Evolutionary conservation across 2,329 filamentous ascomycete species (phyloP), one percentile per base, ranked within the genome.

Genomic region (Sporothrix variecibatus): DNA sequence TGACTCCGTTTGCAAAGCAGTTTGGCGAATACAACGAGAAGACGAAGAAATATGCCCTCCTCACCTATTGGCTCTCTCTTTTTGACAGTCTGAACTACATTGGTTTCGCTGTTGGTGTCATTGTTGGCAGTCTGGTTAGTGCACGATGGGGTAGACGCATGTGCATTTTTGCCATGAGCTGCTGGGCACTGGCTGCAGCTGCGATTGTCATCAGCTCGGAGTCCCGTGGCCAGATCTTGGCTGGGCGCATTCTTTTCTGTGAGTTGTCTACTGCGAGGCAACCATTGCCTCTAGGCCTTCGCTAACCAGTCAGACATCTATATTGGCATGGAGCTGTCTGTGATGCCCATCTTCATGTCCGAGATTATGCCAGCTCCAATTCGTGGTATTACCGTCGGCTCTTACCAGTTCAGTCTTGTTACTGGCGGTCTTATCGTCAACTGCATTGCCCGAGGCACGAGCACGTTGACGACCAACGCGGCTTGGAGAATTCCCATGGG

Each of bases 311-410:
- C 4, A 58, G 53, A 58, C 15, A 64, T 49, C 26, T 51, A 31
- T 17, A 40, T 73, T 38, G 72, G 72, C 46, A 34, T 64, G 60
- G 60, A 64, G 20, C 31, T 64, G 28, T 38, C 62, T 11, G 71
- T 75, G 31, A 58, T 71, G 58, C 68, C 68, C 15, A 53, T 34
- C 46, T 51, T 68, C n/a, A 46, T 68, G 43, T 68, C 38, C 11
- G 64, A 56, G 49, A 58, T 58, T 12, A 58, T 31, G 34, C 49
- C n/a, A 11, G 49, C 78, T n/a, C 77, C 79, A 0, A 74, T 85
- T 0, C 76, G 78, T 56, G 78, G 80, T 20, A 78, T 85, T 9
- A 78, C 81, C 4, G 79, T 79, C 3, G 80, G 80, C 1, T 78
- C 80, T 1, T 58, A 58, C 26, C 53, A 58, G 26, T 58, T 58